phyloP scores from a whole-genome alignment of 2,329 filamentous ascomycete genomes.

The Aspergillus glaucus region DNA sequence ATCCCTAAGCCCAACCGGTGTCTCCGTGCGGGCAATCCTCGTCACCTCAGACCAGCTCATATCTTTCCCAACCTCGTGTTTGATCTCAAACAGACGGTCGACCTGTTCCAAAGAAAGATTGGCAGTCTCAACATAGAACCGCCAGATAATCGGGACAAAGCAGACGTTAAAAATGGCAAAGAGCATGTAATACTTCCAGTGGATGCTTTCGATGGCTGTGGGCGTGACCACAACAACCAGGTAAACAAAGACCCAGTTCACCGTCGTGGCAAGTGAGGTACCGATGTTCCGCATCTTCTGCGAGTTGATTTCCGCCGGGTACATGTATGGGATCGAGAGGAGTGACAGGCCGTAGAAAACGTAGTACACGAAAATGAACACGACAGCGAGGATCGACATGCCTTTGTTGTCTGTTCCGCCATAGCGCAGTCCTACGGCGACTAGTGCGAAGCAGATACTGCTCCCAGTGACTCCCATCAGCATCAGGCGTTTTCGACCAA shows the following conservation, averaged over 20 bases:
- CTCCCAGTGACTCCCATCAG: constrained; percentile 39
- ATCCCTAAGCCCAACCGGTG: neutral
- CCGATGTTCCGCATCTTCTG: constrained; percentile 12
- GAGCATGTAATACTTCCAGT: constrained; percentile 51
- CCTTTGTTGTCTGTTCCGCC: constrained; percentile 32
- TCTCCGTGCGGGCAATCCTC: constrained; percentile 4
- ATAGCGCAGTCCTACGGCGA: constrained; percentile 36
- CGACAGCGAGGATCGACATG: constrained; percentile 38
- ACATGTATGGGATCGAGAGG: constrained; percentile 15
- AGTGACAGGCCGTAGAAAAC: constrained; percentile 9
- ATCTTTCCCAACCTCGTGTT: constrained; percentile 3
- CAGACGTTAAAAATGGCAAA: constrained; percentile 32
- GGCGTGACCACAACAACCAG: constrained; percentile 16
- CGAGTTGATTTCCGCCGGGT: constrained; percentile 16
- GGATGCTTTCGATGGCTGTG: constrained; percentile 33
- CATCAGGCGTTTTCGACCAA: constrained; percentile 41
- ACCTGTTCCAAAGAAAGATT: constrained; percentile 35
- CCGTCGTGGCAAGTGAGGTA: constrained; percentile 6
- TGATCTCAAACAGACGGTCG: constrained; percentile 31
- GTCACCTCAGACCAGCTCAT: constrained; percentile 6
- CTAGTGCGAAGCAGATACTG: constrained; percentile 41
- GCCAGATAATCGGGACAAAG: constrained; percentile 21
- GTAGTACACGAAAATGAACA: constrained; percentile 29
- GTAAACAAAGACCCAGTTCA: constrained; percentile 10
- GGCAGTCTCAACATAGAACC: constrained; percentile 24